Evolutionary conservation across 176 grass and related monocot species (phyloP), one percentile per base, ranked within the genome.

Genomic region (Oryza officinalis): DNA sequence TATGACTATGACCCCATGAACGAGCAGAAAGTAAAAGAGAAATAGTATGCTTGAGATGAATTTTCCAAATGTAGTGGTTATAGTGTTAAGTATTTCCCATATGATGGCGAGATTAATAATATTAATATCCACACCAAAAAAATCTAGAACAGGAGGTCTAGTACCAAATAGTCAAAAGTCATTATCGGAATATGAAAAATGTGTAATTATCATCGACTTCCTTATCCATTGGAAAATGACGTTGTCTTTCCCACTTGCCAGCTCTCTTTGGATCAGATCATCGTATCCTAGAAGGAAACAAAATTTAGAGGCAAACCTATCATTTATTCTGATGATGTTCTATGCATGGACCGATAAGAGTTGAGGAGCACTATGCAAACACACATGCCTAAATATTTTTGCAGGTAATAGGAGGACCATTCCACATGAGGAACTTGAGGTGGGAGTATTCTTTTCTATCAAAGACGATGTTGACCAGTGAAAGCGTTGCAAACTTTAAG

Each of bases 91-190:
- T 9, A 20, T 20, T 23, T 60, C 23, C 22, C 54, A 60, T 6
- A 18, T 60, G 54, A 60, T 23, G 7, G 54, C 0, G 6, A 60
- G 2, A n/a, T 65, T 13, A 44, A 10, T 35, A 37, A 22, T 23
- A 76, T 78, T 44, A 23, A 22, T 41, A 10, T 41, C 41, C 47
- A 17, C 5, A 6, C 47, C 11, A 47, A 47, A 10, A 72, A 72
- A 4, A 10, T 69, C 75, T 80, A 76, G 77, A 63, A 74, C 35
- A 33, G 20, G 25, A 28, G 71, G 46, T 85, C 69, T 81, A 22
- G 50, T 63, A 27, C 61, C 40, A 76, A 17, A n/a, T 65, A 74
- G 81, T 74, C 81, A 69, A 84, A 84, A 79, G 69, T 69, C 75
- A 35, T 27, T 1, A 28, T 35, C 38, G 25, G 41, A 5, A 52